Percentiles rank a stretch among this genome's conserved stretches.
Evolutionary conservation across 495 filamentous ascomycete genomes (phyloP).

Genomic region (Daldinia vernicosa): DNA sequence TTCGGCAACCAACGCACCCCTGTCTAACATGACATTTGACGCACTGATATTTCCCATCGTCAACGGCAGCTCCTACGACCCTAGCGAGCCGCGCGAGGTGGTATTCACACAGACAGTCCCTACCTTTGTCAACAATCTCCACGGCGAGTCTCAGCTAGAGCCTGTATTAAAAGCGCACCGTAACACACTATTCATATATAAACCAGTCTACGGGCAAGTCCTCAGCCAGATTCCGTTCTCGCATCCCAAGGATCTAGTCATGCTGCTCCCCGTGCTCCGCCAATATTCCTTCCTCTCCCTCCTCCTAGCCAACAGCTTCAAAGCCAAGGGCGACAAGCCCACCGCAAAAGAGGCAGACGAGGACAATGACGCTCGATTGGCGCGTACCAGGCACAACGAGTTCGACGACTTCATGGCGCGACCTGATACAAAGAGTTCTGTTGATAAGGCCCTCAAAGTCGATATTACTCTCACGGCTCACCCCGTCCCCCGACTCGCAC

Average conservation of each 20-base stretch:
- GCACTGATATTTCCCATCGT: conserved; percentile 67
- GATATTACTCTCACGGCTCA: conserved; percentile 60
- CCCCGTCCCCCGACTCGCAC: conserved; percentile 56
- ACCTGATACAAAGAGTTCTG: neutral
- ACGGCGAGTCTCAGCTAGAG: conserved; percentile 43
- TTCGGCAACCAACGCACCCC: conserved; percentile 66
- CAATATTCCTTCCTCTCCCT: conserved; percentile 77
- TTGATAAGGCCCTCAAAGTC: conserved; percentile 45
- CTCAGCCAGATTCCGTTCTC: conserved; percentile 81
- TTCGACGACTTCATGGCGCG: conserved; percentile 48
- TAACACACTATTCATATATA: conserved; percentile 76
- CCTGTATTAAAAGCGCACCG: conserved; percentile 62
- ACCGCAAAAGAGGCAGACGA: conserved; percentile 15
- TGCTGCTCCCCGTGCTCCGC: conserved; percentile 76
- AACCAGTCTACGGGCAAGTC: conserved; percentile 71
- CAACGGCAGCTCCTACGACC: conserved; percentile 48
- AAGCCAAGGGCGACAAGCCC: conserved; percentile 33
- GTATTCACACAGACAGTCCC: conserved; percentile 47
- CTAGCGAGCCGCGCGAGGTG: conserved; percentile 52
- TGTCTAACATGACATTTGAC: conserved; percentile 68
- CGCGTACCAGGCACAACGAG: conserved; percentile 46
- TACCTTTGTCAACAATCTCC: conserved; percentile 32
- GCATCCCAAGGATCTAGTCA: conserved; percentile 84
- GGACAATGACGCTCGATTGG: conserved; percentile 6
- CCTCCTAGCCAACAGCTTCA: conserved; percentile 70